Percentiles rank a stretch among this genome's conserved stretches.
Evolutionary conservation across 148 eudicot species (phyloP).

Genomic region (Simmondsia chinensis): DNA sequence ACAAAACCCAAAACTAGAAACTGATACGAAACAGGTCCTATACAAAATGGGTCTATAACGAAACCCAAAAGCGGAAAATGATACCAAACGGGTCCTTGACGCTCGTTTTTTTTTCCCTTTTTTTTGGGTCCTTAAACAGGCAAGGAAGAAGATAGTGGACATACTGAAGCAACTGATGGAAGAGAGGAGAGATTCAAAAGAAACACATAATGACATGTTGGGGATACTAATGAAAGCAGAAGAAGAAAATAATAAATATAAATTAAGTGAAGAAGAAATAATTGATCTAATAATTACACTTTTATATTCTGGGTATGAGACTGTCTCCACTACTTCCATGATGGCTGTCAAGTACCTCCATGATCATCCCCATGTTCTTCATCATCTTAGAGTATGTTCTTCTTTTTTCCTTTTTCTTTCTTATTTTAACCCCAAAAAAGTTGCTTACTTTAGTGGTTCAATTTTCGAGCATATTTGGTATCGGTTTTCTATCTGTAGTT

Average conservation of each 20-base stretch:
- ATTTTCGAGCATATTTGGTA: not conserved
- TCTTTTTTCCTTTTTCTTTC: not conserved
- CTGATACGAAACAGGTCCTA: too few species aligned
- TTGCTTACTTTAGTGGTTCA: not conserved
- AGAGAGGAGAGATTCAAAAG: slow-evolving; percentile 50
- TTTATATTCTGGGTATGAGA: slow-evolving; percentile 94
- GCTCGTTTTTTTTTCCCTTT: not conserved
- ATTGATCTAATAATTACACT: slow-evolving; percentile 93
- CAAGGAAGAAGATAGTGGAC: slow-evolving; percentile 62
- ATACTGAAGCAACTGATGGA: slow-evolving; percentile 49
- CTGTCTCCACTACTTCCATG: slow-evolving; percentile 98
- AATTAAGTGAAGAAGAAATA: slow-evolving; percentile 78
- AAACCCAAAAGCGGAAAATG: too few species aligned
- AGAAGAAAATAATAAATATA: slow-evolving; percentile 46
- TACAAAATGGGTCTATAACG: too few species aligned
- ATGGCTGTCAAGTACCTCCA: slow-evolving; percentile 99
- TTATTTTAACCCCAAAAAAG: not conserved
- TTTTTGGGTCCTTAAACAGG: slow-evolving; percentile 24
- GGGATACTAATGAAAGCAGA: slow-evolving; percentile 48
- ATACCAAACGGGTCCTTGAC: not conserved
- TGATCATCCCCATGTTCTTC: slow-evolving; percentile 89
- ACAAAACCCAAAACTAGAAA: too few species aligned
- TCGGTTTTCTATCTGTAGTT: not conserved
- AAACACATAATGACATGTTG: slow-evolving; percentile 52
- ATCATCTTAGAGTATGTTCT: slow-evolving; percentile 68